phyloP scores from a whole-genome alignment of 345 rosid species.

The Durio zibethinus region DNA sequence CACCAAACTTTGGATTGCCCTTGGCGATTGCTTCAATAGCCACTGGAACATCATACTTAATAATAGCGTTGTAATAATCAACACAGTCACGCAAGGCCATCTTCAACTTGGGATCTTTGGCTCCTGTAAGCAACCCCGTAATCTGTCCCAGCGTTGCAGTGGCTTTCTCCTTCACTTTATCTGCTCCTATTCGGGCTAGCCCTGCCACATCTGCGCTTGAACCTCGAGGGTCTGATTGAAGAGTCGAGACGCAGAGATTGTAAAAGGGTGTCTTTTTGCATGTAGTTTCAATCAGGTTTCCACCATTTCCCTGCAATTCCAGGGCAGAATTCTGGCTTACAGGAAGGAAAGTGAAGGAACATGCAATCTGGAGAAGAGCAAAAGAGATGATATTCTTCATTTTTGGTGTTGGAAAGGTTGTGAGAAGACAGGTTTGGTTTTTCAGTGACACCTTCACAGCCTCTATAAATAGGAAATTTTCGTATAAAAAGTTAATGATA shows the following conservation, averaged over 20 bases:
- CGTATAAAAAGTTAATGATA: too few relatives aligned
- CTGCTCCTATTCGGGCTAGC: constrained; percentile 30
- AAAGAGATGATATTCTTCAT: constrained; percentile 1
- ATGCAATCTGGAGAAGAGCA: neutral
- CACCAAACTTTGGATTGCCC: constrained; percentile 35
- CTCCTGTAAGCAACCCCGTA: constrained; percentile 19
- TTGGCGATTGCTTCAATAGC: constrained; percentile 28
- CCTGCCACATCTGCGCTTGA: constrained; percentile 26
- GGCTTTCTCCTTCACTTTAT: constrained; percentile 20
- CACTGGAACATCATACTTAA: constrained; percentile 27
- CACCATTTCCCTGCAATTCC: neutral
- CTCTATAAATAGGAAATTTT: neutral
- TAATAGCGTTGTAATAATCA: constrained; percentile 30
- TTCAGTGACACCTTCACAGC: neutral
- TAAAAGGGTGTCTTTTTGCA: constrained; percentile 32
- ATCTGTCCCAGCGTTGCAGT: constrained; percentile 26
- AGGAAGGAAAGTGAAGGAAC: constrained; percentile 6
- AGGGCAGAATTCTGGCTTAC: neutral
- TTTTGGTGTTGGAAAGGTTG: neutral
- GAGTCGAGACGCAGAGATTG: constrained; percentile 27
- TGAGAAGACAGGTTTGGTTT: neutral
- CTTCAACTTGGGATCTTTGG: constrained; percentile 27
- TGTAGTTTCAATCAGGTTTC: constrained; percentile 6
- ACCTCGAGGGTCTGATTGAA: constrained; percentile 33
- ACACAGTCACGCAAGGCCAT: constrained; percentile 31